These are phyloP conservation scores for Aspergillus campestris DNA, from an alignment of 495 filamentous ascomycete genomes.

Conservation along the genomic window DNA sequence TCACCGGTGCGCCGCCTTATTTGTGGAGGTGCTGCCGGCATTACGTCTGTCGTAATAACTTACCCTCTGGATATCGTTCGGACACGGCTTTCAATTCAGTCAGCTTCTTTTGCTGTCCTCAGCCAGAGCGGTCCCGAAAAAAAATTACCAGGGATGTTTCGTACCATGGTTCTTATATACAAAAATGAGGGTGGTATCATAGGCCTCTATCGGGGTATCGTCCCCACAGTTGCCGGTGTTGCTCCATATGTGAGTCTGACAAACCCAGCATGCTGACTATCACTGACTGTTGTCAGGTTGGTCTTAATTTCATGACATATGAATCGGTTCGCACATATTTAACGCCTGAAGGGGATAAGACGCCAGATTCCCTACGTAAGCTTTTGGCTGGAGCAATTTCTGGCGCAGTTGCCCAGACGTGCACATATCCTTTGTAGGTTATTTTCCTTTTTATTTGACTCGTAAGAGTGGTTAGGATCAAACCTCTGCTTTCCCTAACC, in stretches of 20 bases:
- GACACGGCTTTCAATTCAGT: slow-evolving; percentile 91
- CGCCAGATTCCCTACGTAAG: slow-evolving; percentile 72
- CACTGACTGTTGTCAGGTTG: slow-evolving; percentile 53
- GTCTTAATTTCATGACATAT: slow-evolving; percentile 97
- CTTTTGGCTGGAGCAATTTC: slow-evolving; percentile 82
- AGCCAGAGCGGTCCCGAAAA: slow-evolving; percentile 30
- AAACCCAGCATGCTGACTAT: background rate
- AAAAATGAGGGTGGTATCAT: slow-evolving; percentile 76
- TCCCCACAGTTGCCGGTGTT: slow-evolving; percentile 90
- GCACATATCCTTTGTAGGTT: slow-evolving; percentile 93
- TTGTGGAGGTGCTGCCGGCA: slow-evolving; percentile 83
- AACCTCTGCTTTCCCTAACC: background rate
- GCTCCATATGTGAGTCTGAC: slow-evolving; percentile 73
- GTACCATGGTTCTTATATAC: slow-evolving; percentile 75
- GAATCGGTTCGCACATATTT: slow-evolving; percentile 77
- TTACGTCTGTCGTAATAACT: slow-evolving; percentile 79
- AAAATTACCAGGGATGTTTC: slow-evolving; percentile 89
- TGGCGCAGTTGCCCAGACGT: slow-evolving; percentile 93
- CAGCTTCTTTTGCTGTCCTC: slow-evolving; percentile 82
- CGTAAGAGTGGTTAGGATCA: background rate
- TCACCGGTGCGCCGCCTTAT: slow-evolving; percentile 61
- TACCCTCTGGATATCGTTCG: slow-evolving; percentile 94
- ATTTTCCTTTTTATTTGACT: slow-evolving; percentile 1
- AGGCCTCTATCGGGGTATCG: slow-evolving; percentile 84
- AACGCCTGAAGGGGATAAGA: slow-evolving; percentile 80